These are phyloP conservation scores for Neofusicoccum sp. DNA, from an alignment of 2,329 filamentous ascomycete species.

Conservation along the genomic window DNA sequence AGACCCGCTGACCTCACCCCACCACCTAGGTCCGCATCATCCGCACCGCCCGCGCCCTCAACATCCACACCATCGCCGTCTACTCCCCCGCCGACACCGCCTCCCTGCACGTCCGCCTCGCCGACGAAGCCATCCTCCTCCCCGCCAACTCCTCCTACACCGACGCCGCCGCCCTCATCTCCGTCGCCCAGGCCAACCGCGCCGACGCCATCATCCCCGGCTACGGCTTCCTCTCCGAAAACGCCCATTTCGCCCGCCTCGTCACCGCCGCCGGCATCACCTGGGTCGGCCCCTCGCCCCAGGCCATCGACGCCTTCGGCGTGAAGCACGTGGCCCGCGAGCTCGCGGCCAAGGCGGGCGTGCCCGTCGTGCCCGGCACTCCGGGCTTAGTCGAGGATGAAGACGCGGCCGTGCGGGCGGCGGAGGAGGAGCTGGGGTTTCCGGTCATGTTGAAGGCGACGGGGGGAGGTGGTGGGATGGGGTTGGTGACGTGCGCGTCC, in stretches of 20 bases:
- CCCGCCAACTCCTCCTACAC: conserved; percentile 50
- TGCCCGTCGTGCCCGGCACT: conserved; percentile 57
- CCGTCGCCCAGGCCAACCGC: conserved; percentile 49
- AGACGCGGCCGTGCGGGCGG: conserved; percentile 46
- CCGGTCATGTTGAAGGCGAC: conserved; percentile 64
- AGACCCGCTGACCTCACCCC: not conserved
- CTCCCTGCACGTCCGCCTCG: conserved; percentile 54
- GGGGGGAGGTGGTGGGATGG: conserved; percentile 69
- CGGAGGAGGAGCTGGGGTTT: conserved; percentile 46
- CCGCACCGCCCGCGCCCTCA: conserved; percentile 50
- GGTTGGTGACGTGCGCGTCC: conserved; percentile 71
- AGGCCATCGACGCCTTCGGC: conserved; percentile 56
- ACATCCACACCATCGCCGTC: conserved; percentile 55
- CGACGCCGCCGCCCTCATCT: conserved; percentile 48
- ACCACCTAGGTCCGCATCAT: conserved; percentile 46
- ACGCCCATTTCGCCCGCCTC: conserved; percentile 58
- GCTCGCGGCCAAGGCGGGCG: conserved; percentile 51
- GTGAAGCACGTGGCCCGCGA: conserved; percentile 58
- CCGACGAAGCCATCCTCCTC: conserved; percentile 54
- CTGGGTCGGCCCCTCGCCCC: conserved; percentile 59
- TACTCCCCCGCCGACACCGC: conserved; percentile 57
- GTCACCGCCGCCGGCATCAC: conserved; percentile 55
- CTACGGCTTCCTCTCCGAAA: conserved; percentile 66
- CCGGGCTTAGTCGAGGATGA: conserved; percentile 48
- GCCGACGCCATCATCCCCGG: conserved; percentile 63